phyloP scores from a whole-genome alignment of 306 rosid genomes.

The Aeschynomene evenia region DNA sequence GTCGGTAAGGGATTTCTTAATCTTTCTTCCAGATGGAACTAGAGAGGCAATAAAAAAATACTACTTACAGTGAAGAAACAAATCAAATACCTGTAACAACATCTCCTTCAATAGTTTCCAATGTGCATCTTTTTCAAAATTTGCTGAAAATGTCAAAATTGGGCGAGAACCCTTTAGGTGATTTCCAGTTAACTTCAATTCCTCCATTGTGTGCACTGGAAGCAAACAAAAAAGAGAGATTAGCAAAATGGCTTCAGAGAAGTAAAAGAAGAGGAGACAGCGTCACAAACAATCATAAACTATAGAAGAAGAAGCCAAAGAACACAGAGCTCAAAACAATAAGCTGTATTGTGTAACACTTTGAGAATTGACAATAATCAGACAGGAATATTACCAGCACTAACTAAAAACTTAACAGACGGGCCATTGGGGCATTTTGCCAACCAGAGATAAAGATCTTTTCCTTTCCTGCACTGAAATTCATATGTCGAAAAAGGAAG shows the following conservation, averaged over 20 bases:
- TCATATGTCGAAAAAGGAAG: not conserved
- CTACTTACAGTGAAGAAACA: constrained; percentile 14
- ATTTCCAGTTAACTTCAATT: constrained; percentile 88
- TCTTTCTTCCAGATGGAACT: not conserved
- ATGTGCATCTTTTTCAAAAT: constrained; percentile 78
- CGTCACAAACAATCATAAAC: not conserved
- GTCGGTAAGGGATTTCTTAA: not conserved
- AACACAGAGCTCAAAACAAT: not conserved
- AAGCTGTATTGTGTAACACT: too few relatives aligned
- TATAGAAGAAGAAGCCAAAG: not conserved
- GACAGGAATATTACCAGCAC: constrained; percentile 66
- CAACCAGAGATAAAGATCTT: constrained; percentile 96
- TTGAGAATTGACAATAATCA: not conserved
- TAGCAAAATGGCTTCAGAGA: not conserved
- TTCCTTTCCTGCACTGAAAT: constrained; percentile 90
- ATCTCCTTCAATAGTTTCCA: constrained; percentile 95
- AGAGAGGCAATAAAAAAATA: not conserved
- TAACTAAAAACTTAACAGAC: constrained; percentile 88
- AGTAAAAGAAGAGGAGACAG: not conserved
- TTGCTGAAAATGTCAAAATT: constrained; percentile 79
- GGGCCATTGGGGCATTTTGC: constrained; percentile 86
- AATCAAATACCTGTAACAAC: constrained; percentile 66
- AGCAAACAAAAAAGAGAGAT: constrained; percentile 15
- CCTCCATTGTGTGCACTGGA: constrained; percentile 97
- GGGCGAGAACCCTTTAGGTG: constrained; percentile 87